Evolutionary conservation across 352 stramenopile genomes (phyloP).

Genomic region (Globisporangium sylvaticum): DNA sequence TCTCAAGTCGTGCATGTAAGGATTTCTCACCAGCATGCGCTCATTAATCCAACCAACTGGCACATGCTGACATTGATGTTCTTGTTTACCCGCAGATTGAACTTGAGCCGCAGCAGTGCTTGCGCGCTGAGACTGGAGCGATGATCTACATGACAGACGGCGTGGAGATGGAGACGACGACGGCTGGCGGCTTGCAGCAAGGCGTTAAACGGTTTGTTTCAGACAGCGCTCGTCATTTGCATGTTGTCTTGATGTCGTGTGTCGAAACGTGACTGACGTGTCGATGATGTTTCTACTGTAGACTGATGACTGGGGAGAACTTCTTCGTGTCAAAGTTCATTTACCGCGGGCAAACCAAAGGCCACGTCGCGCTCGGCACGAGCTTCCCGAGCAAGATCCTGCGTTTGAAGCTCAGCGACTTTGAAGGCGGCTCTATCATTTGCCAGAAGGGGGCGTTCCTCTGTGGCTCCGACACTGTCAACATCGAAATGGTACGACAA

Average conservation of each 20-base stretch:
- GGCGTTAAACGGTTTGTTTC: slow-evolving; percentile 79
- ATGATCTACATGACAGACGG: slow-evolving; percentile 96
- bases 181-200: slow-evolving; percentile 86
- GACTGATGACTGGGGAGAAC: slow-evolving; percentile 76
- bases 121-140: slow-evolving; percentile 90
- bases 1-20: slow-evolving; percentile 82
- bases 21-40: neutral
- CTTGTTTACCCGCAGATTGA: slow-evolving; percentile 44
- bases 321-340: slow-evolving; percentile 79
- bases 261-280: neutral
- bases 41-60: neutral
- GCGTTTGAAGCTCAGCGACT: slow-evolving; percentile 84
- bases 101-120: slow-evolving; percentile 87
- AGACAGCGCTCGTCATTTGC: neutral
- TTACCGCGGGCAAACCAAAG: slow-evolving; percentile 53
- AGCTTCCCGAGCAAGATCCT: slow-evolving; percentile 90
- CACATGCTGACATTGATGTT: neutral
- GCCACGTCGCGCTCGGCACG: slow-evolving; percentile 88
- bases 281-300: slow-evolving; percentile 9
- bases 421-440: slow-evolving; percentile 80
- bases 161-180: slow-evolving; percentile 89
- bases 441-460: slow-evolving; percentile 92
- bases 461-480: slow-evolving; percentile 87
- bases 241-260: neutral
- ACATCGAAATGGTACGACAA: slow-evolving; percentile 85